Percentiles rank a stretch among this genome's conserved stretches.
Conservation (phyloP, 257 asterid genomes). For the Solanum etuberosum region DNA sequence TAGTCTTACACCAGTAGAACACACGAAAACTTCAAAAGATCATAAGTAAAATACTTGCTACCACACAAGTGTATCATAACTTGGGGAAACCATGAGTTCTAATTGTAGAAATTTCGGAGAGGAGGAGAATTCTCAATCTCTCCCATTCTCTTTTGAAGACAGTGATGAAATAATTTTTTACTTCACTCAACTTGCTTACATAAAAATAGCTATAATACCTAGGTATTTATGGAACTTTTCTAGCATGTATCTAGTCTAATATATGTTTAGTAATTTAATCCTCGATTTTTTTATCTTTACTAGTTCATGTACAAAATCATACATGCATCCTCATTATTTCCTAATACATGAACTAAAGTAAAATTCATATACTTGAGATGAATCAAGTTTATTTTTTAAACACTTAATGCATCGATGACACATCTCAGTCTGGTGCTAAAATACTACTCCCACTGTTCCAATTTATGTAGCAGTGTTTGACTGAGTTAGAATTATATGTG, state of each 20-base stretch:
- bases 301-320: background rate
- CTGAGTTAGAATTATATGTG: too few species aligned
- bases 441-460: too few species aligned
- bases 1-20: background rate
- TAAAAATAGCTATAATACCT: background rate
- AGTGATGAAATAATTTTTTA: background rate
- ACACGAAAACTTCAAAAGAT: background rate
- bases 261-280: background rate
- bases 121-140: background rate
- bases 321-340: background rate
- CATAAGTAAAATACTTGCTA: background rate
- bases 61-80: background rate
- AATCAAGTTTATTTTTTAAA: background rate
- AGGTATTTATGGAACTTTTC: background rate
- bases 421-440: too few species aligned
- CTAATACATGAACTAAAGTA: background rate
- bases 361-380: background rate
- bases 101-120: background rate
- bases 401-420: background rate
- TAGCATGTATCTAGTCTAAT: background rate
- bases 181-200: background rate
- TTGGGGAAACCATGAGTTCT: background rate
- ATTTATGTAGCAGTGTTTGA: too few species aligned
- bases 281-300: background rate
- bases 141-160: background rate